These are phyloP conservation scores for Pterulicium gracile DNA, from an alignment of 1,284 basidiomycete species.

Conservation along the genomic window DNA sequence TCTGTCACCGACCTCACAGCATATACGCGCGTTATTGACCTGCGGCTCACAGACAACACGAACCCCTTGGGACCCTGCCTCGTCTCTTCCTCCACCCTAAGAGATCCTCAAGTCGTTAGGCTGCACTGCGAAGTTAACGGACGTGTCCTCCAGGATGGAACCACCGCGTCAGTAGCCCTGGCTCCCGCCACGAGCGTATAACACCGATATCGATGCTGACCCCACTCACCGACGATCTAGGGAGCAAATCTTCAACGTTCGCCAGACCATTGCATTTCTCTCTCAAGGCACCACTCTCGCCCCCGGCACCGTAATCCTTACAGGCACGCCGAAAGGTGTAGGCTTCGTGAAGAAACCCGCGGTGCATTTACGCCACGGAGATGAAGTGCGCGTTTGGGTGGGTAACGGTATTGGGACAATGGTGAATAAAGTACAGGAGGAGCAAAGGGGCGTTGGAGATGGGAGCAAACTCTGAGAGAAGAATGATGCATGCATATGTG, in stretches of 20 bases:
- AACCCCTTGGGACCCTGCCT: slow-evolving; percentile 72
- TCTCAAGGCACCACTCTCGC: slow-evolving; percentile 82
- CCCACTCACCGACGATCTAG: slow-evolving; percentile 21
- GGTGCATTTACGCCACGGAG: slow-evolving; percentile 66
- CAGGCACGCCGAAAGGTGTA: slow-evolving; percentile 69
- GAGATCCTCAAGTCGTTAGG: slow-evolving; percentile 58
- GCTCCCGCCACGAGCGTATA: slow-evolving; percentile 17
- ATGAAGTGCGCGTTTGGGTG: slow-evolving; percentile 58
- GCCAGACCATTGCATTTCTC: slow-evolving; percentile 66
- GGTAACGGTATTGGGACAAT: slow-evolving; percentile 63
- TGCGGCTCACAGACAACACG: slow-evolving; percentile 52
- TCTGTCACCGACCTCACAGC: slow-evolving; percentile 19
- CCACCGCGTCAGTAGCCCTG: slow-evolving; percentile 42
- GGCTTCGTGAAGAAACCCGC: slow-evolving; percentile 68
- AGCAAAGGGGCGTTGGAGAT: no score
- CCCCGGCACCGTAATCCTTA: slow-evolving; percentile 71
- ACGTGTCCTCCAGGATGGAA: slow-evolving; percentile 60
- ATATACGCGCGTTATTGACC: no score
- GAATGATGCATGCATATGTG: no score
- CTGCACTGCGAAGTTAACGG: slow-evolving; percentile 67
- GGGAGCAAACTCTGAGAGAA: no score
- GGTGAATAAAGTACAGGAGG: slow-evolving; percentile 65
- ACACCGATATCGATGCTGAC: slow-evolving; percentile 13
- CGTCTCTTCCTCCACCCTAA: slow-evolving; percentile 52
- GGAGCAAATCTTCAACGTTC: slow-evolving; percentile 65